Percentiles rank a stretch among this genome's conserved stretches.
Evolutionary conservation across 2,329 filamentous ascomycete species (phyloP).

Genomic region (Aspergillus sergii): DNA sequence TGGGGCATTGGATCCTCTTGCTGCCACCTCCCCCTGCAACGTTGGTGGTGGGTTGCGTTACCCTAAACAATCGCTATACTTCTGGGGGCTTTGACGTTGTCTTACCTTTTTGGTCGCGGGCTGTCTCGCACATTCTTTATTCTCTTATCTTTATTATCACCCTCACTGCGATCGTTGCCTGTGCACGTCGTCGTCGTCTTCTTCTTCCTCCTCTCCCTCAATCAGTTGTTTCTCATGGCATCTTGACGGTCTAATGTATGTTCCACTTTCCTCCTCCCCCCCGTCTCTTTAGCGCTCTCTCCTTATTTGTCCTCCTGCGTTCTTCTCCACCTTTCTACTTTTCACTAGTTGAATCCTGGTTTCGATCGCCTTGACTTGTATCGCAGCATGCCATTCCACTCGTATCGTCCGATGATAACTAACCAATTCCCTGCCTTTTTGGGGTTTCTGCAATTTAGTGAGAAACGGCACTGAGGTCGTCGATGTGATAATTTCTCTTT

Average conservation of each 20-base stretch:
- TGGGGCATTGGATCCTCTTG: not conserved
- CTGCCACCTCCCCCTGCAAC: not conserved
- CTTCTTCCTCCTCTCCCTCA: constrained; percentile 3
- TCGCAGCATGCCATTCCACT: constrained; percentile 20
- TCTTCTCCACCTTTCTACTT: constrained; percentile 20
- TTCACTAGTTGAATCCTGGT: constrained; percentile 20
- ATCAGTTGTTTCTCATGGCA: constrained; percentile 36
- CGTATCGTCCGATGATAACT: constrained; percentile 22
- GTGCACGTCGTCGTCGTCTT: not conserved
- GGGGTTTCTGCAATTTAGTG: constrained; percentile 21
- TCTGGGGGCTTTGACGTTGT: not conserved
- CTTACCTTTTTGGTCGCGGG: not conserved
- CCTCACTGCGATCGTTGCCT: not conserved
- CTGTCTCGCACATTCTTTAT: not conserved
- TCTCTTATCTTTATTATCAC: not conserved
- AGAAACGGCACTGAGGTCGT: constrained; percentile 32
- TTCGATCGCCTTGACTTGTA: constrained; percentile 21
- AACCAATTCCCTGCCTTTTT: constrained; percentile 12
- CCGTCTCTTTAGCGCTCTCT: constrained; percentile 21
- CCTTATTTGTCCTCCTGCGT: constrained; percentile 25
- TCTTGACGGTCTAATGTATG: constrained; percentile 32
- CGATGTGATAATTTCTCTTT: constrained; percentile 29
- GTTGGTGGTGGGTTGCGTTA: not conserved
- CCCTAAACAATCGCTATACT: constrained; percentile 3
- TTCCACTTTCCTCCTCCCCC: constrained; percentile 20